These are phyloP conservation scores for Boletellus emodensis DNA, from an alignment of 768 basidiomycete genomes.

Conservation along the genomic window DNA sequence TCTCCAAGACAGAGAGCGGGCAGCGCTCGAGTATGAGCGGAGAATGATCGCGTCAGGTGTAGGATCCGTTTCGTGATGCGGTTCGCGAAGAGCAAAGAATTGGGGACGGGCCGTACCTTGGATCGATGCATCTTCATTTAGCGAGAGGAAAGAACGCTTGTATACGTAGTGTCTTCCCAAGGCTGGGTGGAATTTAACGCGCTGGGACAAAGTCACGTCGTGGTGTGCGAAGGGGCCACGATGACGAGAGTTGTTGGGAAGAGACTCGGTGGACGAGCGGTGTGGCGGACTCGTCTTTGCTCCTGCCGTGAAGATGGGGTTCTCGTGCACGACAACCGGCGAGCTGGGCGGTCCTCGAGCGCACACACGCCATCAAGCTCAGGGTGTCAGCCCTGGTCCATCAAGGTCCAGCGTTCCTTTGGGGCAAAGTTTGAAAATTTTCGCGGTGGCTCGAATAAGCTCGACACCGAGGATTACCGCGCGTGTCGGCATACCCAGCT, in stretches of 20 bases:
- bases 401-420: not conserved
- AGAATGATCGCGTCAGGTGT: not conserved
- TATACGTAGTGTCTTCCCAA: no score
- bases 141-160: not conserved
- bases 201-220: constrained; percentile 41
- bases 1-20: not conserved
- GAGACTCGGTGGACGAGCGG: constrained; percentile 41
- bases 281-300: not conserved
- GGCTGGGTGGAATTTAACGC: constrained; percentile 4
- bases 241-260: constrained; percentile 38
- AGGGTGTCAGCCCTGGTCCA: not conserved
- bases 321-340: not conserved
- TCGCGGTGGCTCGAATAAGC: not conserved
- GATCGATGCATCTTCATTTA: constrained; percentile 15
- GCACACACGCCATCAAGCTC: not conserved
- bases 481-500: constrained; percentile 10
- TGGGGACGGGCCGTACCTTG: not conserved
- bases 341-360: not conserved
- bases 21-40: constrained; percentile 4
- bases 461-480: constrained; percentile 8
- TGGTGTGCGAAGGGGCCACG: constrained; percentile 38
- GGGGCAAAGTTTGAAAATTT: not conserved
- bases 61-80: not conserved
- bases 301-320: not conserved
- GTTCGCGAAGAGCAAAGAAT: not conserved